Base-by-base conservation (phyloP, 192 early-diverging fungal genomes). In the Paraglomus brasilianum region DNA sequence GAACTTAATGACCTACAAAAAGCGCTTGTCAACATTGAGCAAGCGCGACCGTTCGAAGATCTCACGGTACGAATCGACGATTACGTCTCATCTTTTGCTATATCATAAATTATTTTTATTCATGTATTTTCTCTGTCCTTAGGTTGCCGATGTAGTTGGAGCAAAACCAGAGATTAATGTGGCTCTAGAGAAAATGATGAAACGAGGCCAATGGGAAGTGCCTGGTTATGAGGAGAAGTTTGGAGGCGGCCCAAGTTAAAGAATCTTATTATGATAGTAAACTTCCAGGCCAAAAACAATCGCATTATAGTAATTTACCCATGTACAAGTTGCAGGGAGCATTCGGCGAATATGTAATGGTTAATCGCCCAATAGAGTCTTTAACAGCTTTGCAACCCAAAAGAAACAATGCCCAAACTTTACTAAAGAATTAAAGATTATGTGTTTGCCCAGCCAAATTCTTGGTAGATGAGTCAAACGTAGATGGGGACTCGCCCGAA, bases 211-310 rank as follows among this genome's bases (percentile, higher is more conserved):
- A 74, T 98, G 91, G 91, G 85, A 78, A 43, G 88, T 95, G 57
- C 92, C 94, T 52, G 95, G 92, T 60, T 98, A 98, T 87, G 93
- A 95, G 83, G 93, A 95, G 80, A 93, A 89, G 86, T 97, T 93
- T 77, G 88, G 90, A 56, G n/a, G n/a, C n/a, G n/a, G n/a, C n/a
- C n/a, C n/a, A n/a, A n/a, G n/a, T n/a, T 87, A 85, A 69, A 82
- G 88, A 62, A 79, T 83, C 44, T 81, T 88, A 73, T 81, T 89
- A 74, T 91, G 88, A 87, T 40, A 64, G 7, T 57, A n/a, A n/a
- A n/a, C n/a, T n/a, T n/a, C n/a, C n/a, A n/a, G n/a, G n/a, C n/a
- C n/a, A n/a, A n/a, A n/a, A n/a, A n/a, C n/a, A n/a, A n/a, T n/a
- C n/a, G n/a, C n/a, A n/a, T n/a, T n/a, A n/a, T n/a, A n/a, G n/a